A percentile compares a stretch with the other conserved stretches of the same genome.
phyloP scores from a whole-genome alignment of 257 asterid genomes.

The Nicotiana attenuata region DNA sequence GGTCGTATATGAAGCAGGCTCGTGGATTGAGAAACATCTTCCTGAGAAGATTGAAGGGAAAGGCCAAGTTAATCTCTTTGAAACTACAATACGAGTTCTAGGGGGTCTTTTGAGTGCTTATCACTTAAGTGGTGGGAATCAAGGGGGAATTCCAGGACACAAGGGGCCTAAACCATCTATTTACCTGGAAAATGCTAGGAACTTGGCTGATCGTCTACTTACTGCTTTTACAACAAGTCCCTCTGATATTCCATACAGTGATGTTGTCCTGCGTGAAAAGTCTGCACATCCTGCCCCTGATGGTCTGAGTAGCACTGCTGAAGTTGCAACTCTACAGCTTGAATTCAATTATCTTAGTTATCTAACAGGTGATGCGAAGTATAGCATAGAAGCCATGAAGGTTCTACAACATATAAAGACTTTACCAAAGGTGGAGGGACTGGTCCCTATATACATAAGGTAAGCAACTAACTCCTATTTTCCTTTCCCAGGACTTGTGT shows the following conservation, averaged over 20 bases:
- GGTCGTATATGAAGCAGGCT: conserved; percentile 72
- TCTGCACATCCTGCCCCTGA: conserved; percentile 93
- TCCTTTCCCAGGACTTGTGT: background rate
- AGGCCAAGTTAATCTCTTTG: conserved; percentile 92
- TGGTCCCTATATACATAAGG: conserved; percentile 93
- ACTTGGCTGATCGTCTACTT: conserved; percentile 79
- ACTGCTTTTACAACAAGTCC: conserved; percentile 87
- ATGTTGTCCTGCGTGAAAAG: conserved; percentile 62
- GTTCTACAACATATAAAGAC: conserved; percentile 77
- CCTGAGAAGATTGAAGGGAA: conserved; percentile 55
- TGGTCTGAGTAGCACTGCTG: conserved; percentile 95
- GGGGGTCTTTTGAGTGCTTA: conserved; percentile 98
- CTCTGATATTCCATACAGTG: conserved; percentile 76
- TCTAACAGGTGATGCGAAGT: conserved; percentile 80
- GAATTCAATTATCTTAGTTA: conserved; percentile 90
- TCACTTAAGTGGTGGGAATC: conserved; percentile 71
- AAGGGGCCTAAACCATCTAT: conserved; percentile 70
- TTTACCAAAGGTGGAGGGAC: conserved; percentile 80
- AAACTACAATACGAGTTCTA: conserved; percentile 82
- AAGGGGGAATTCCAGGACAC: conserved; percentile 37
- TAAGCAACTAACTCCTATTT: conserved; percentile 21
- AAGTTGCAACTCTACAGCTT: conserved; percentile 84
- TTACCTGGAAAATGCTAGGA: conserved; percentile 81
- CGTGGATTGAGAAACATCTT: conserved; percentile 80
- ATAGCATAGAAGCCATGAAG: conserved; percentile 79